Evolutionary conservation across 768 basidiomycete species (phyloP).

Genomic region (Tulasnella sp.): DNA sequence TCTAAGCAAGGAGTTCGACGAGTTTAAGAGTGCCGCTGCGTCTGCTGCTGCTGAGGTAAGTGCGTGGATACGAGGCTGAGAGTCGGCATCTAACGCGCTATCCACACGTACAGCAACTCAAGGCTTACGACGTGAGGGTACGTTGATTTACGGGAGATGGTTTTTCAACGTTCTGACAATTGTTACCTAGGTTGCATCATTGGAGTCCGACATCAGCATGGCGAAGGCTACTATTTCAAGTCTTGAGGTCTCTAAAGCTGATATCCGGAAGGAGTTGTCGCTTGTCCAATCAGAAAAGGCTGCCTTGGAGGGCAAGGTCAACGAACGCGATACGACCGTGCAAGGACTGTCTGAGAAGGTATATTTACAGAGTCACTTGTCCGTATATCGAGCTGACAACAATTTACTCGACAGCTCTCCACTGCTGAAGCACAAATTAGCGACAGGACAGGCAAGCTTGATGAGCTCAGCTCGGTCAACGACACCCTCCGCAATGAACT

Average conservation of each 20-base stretch:
- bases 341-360: slow-evolving; percentile 1
- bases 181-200: background rate
- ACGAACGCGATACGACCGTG: background rate
- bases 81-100: no score
- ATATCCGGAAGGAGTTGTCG: background rate
- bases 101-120: background rate
- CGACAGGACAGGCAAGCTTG: background rate
- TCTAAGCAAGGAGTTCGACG: no score
- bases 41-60: no score
- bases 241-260: background rate
- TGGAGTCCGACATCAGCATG: background rate
- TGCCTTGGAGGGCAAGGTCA: background rate
- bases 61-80: no score
- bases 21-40: no score
- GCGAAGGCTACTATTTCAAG: slow-evolving; percentile 2
- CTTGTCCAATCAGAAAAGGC: background rate
- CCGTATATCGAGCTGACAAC: background rate
- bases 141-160: background rate
- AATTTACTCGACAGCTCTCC: background rate
- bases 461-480: background rate
- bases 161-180: background rate
- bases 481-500: background rate
- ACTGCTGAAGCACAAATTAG: background rate
- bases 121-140: background rate
- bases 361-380: background rate